Evolutionary conservation across 106 monocot genomes (phyloP), one percentile per base, ranked within the genome.

Genomic region (Phalaenopsis aphrodite): DNA sequence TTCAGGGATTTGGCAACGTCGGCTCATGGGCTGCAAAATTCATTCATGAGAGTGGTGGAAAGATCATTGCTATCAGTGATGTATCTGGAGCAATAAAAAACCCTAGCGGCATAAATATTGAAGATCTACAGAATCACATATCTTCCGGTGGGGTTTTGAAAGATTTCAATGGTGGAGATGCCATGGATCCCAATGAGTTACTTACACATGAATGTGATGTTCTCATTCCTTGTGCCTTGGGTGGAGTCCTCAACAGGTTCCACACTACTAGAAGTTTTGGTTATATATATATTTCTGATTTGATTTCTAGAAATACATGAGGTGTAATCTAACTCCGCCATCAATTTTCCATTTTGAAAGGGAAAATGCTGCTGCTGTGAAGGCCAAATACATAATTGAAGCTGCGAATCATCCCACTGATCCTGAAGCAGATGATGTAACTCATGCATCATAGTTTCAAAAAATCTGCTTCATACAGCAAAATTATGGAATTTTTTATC

Each of bases 1-100:
- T 86, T 75, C 71, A 92, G 92, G 95, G 95, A 78, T 96, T 91
- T 77, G 96, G 96, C 19, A 96, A 96, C 83, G 96, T 96, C 67
- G 96, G 93, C 55, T 93, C 96, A 74, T 96, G 93, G 95, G 93
- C 88, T 42, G 95, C 95, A 42, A 82, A 76, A 77, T 82, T 95
- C n/a, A 83, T 95, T 69, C 91, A 93, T 45, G 90, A 90, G 57
- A 85, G 74, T 86, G 96, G 96, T 76, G 96, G 96, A 19, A 96
- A 90, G 68, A 79, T 93, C 8, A 75, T 96, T 56, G 96, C 93
- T 56, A 12, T 90, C 42, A 82, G 91, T 73, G 93, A 96, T 81
- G 81, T 90, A 8, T 77, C 79, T 1, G 93, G 93, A 21, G 93
- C 96, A 47, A 93, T 93, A 17, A 81, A 78, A 71, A 93, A 91